Percentiles rank a stretch among this genome's conserved stretches.
These are phyloP conservation scores for Ambispora gerdemannii DNA, from an alignment of 192 early-diverging fungal species.

Conservation along the genomic window DNA sequence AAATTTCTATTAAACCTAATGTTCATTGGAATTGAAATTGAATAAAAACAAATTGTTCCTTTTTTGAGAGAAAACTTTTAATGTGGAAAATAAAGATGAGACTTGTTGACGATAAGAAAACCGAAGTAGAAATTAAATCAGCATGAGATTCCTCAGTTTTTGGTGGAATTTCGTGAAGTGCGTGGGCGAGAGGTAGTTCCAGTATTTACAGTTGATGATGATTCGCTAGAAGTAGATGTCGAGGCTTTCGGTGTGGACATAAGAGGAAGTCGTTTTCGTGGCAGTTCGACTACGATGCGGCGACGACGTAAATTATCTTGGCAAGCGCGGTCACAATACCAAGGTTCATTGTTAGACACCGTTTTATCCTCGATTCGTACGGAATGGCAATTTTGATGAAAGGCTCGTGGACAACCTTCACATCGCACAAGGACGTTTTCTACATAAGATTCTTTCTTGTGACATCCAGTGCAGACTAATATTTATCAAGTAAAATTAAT, in stretches of 20 bases:
- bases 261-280: slow-evolving; percentile 58
- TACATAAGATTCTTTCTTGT: slow-evolving; percentile 57
- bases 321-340: slow-evolving; percentile 64
- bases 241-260: slow-evolving; percentile 57
- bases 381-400: slow-evolving; percentile 69
- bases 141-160: too few species aligned
- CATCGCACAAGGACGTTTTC: slow-evolving; percentile 72
- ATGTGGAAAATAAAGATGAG: too few species aligned
- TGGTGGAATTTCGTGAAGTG: slow-evolving; percentile 28
- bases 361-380: slow-evolving; percentile 43
- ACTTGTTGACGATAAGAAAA: too few species aligned
- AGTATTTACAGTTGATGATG: slow-evolving; percentile 33
- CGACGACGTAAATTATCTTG: slow-evolving; percentile 52
- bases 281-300: slow-evolving; percentile 57
- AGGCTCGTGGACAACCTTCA: slow-evolving; percentile 81
- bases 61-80: too few species aligned
- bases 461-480: slow-evolving; percentile 67
- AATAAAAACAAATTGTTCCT: too few species aligned
- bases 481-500: slow-evolving; percentile 4
- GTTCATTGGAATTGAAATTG: too few species aligned
- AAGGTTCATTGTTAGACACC: slow-evolving; percentile 47
- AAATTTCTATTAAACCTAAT: too few species aligned
- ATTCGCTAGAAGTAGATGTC: not conserved
- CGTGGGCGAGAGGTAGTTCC: slow-evolving; percentile 23
- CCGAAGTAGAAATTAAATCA: too few species aligned